Evolutionary conservation across 2,329 filamentous ascomycete species (phyloP), one percentile per base, ranked within the genome.

Genomic region (Akanthomyces muscarius): DNA sequence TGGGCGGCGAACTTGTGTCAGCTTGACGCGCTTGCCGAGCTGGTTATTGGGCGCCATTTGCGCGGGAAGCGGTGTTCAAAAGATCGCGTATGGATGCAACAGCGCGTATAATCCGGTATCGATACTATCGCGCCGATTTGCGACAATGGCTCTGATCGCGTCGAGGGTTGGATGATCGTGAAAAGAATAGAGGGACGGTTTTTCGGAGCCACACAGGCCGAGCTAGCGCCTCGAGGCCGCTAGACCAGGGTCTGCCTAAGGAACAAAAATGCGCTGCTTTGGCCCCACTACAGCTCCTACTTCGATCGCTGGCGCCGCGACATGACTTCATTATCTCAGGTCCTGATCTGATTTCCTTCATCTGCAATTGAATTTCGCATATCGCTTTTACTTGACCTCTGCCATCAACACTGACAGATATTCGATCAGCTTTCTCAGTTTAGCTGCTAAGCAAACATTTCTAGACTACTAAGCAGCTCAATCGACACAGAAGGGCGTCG

Each of bases 1-100:
- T 36, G 86, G 86, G 14, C 86, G 83, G 68, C 78, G 83, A 65
- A 89, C 79, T 78, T 91, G 83, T 57, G 83, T 81, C 70, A 86
- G 83, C 72, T 89, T 89, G 68, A 86, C 82, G 72, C 86, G 86
- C 74, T 88, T 88, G 63, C 84, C 83, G 25, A 82, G 76, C 66
- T 78, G 79, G 68, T 81, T 82, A 14, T 84, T 81, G 18, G 85
- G 86, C 61, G 85, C 84, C 86, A 88, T 88, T 62, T 65, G 63
- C n/a, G 50, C 50, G 16, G 23, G 42, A 5, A 21, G 42, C 18
- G 2, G n/a, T 33, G 10, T 18, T 18, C 44, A 28, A 41, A 10
- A 1, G 13, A 6, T 41, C 8, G 25, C 28, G n/a, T 28, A 4
- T 41, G 10, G 18, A 59, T n/a, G 16, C 2, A 28, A 8, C 18